Base-by-base conservation (phyloP, 441 rosid genomes). In the Breynia disticha region DNA sequence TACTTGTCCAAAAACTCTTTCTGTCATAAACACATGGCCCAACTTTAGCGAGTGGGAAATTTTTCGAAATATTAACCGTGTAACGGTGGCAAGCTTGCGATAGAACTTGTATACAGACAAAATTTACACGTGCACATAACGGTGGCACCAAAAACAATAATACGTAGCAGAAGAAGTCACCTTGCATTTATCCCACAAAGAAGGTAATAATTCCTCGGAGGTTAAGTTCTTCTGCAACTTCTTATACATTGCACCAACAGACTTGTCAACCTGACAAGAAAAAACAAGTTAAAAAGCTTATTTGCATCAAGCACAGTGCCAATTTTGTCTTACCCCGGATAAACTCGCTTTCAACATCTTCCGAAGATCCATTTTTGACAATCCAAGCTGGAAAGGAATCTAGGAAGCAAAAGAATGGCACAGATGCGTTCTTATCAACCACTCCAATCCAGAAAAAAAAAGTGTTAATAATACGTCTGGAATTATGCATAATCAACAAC, bases 171-270 rank as follows among this genome's bases (percentile, higher is more conserved):
- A 1, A 11, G 19, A 9, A 18, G 16, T 16, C 71, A 90, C 99
- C 97, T 94, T 90, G 94, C 96, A 94, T 74, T 94, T 94, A 59
- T 94, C 97, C 97, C 97, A 90, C 53, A 90, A 67, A 44, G 97
- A 94, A 42, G 99, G 97, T 52, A 94, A 70, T 59, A 89, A 74
- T 67, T 93, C 99, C 55, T 93, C 97, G 0, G 99, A 93, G 38
- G 94, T 76, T 35, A 90, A 70, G 76, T 82, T 90, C 84, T 87
- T 94, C 77, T 94, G 99, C 84, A 94, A 69, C 77, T 81, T 94
- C 70, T 90, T 94, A 57, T 84, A 89, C 99, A 94, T 94, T 37
- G 84, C 77, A 46, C 77, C 71, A 35, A 94, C 78, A 51, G 99
- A 89, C 72, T 83, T 89, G 76, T 89, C 97, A 57, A 87, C 95